Evolutionary conservation across 169 alveolate species (phyloP), one percentile per base, ranked within the genome.

Genomic region (Eimeria acervulina): DNA sequence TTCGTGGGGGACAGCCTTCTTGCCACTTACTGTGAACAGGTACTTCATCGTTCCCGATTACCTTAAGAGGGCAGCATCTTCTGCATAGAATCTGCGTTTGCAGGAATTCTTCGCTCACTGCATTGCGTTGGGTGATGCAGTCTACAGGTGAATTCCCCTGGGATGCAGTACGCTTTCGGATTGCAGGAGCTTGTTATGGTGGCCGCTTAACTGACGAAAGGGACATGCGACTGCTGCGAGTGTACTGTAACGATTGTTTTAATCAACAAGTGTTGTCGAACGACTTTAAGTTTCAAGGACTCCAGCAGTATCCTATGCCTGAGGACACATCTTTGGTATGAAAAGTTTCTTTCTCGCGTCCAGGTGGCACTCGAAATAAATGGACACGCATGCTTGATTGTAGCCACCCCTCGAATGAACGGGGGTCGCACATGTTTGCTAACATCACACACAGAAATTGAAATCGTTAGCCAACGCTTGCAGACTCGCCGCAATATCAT

Each of bases 151-250:
- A 98, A 47, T 95, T 98, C 63, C 99, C 99, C 28, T 99, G 99
- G 99, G 98, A 98, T 87, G 99, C 99, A 40, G 98, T 98, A 28
- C 98, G 98, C 55, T 99, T 98, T 98, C 97, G 98, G 83, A 98
- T 99, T 61, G 99, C 99, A 33, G 99, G 98, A 94, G 99, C 99
- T 23, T 98, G 98, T 91, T 99, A 99, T 96, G 99, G 99, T 52
- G 99, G 99, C 59, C 98, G 99, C 90, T 99, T 99, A 36, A 98
- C 99, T 1, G 99, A 99, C 97, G 99, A 98, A 87, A 96, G 98
- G 90, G 99, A 99, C 96, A 97, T 98, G 97, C 97, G 99, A 96
- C 97, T 98, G 26, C 98, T 98, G 59, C 97, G 97, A 68, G 99
- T 98, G 31, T 98, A 98, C 95, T 81, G 96, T 80, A 97, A 97